A percentile compares a stretch with the other conserved stretches of the same genome.
These are phyloP conservation scores for Xylariaceae sp. DNA, from an alignment of 2,329 filamentous ascomycete genomes.

Conservation along the genomic window DNA sequence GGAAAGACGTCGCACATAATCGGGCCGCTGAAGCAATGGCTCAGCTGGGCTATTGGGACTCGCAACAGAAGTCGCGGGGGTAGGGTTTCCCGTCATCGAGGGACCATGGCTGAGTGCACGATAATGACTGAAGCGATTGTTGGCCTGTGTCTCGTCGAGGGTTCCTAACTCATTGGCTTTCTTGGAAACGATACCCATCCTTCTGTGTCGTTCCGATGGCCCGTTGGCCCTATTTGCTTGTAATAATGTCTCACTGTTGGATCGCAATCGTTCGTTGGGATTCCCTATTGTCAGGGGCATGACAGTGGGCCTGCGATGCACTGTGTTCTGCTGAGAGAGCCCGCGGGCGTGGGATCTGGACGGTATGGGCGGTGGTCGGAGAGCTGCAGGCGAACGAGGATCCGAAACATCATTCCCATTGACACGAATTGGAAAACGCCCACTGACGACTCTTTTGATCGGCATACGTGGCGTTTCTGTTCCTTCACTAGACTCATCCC, in stretches of 20 bases:
- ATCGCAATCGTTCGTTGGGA: conserved; percentile 62
- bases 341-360: conserved; percentile 76
- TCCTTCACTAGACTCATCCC: conserved; percentile 65
- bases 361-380: conserved; percentile 72
- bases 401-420: conserved; percentile 68
- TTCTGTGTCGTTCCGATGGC: conserved; percentile 51
- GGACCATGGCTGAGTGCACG: conserved; percentile 65
- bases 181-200: conserved; percentile 61
- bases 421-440: conserved; percentile 66
- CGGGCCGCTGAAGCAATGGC: conserved; percentile 51
- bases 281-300: conserved; percentile 67
- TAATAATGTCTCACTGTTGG: conserved; percentile 59
- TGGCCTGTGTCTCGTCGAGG: conserved; percentile 57
- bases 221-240: conserved; percentile 45
- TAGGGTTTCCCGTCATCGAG: conserved; percentile 52
- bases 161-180: conserved; percentile 58
- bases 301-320: conserved; percentile 66
- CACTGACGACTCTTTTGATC: conserved; percentile 58
- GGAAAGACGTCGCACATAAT: conserved; percentile 60
- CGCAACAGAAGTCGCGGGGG: conserved; percentile 34
- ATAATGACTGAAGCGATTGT: conserved; percentile 63
- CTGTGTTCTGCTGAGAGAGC: conserved; percentile 62
- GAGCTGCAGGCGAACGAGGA: conserved; percentile 62
- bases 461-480: conserved; percentile 74
- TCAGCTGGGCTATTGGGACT: conserved; percentile 60